Evolutionary conservation across 257 asterid genomes (phyloP).

Genomic region (Ballota nigra): DNA sequence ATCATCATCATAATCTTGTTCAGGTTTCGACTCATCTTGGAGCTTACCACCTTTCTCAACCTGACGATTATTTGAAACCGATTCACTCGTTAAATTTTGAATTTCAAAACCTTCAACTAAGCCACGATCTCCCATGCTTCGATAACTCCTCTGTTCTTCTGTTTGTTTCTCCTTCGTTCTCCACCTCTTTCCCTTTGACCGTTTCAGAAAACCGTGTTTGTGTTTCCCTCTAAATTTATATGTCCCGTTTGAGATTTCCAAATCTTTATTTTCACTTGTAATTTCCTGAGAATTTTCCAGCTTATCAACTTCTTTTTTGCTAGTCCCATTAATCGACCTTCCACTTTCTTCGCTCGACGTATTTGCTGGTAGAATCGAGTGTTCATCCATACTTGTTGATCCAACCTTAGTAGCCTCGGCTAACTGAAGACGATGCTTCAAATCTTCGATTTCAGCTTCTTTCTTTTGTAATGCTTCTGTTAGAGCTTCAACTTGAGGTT

Average conservation of each 20-base stretch:
- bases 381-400: slow-evolving; percentile 33
- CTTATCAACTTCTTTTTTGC: slow-evolving; percentile 18
- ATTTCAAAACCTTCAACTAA: background rate
- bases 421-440: slow-evolving; percentile 33
- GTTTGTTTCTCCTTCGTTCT: slow-evolving; percentile 19
- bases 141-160: slow-evolving; percentile 18
- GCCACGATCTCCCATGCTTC: slow-evolving; percentile 1
- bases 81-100: background rate
- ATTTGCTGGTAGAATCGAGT: slow-evolving; percentile 22
- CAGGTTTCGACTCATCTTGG: background rate
- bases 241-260: slow-evolving; percentile 25
- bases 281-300: slow-evolving; percentile 17
- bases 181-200: slow-evolving; percentile 41
- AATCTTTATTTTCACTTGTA: background rate
- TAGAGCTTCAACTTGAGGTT: slow-evolving; percentile 34
- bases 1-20: background rate
- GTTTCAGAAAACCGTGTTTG: slow-evolving; percentile 21
- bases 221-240: slow-evolving; percentile 21
- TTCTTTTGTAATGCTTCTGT: slow-evolving; percentile 28
- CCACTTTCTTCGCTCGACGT: slow-evolving; percentile 13
- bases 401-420: slow-evolving; percentile 21
- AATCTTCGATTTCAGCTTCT: slow-evolving; percentile 44
- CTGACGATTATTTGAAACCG: background rate
- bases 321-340: background rate
- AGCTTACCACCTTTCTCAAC: background rate